Evolutionary conservation across 306 rosid species (phyloP).

Genomic region (Fragaria ananassa): DNA sequence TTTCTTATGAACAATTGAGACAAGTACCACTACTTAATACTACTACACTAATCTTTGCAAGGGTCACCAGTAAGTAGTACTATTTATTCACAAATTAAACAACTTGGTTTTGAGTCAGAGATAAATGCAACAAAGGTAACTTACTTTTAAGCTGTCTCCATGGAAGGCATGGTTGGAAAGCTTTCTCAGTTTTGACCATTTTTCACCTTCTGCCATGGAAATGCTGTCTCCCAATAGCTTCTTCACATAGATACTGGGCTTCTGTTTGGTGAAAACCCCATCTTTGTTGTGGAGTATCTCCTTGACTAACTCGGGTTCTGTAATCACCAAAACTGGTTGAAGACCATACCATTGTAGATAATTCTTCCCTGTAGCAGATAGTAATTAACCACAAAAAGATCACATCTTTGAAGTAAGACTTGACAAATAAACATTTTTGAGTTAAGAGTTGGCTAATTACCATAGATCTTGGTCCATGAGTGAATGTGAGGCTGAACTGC

Average conservation of each 20-base stretch:
- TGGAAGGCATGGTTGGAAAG: conserved; percentile 19
- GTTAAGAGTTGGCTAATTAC: not conserved
- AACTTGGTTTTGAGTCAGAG: not conserved
- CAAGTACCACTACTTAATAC: not conserved
- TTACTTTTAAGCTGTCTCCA: conserved; percentile 27
- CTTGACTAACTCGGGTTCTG: conserved; percentile 26
- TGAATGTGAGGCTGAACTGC: conserved; percentile 22
- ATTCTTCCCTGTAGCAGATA: conserved; percentile 21
- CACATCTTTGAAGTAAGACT: not conserved
- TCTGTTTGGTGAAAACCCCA: conserved; percentile 4
- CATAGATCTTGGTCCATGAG: conserved; percentile 9
- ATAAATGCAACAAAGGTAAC: not conserved
- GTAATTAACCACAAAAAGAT: not conserved
- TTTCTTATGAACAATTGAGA: not conserved
- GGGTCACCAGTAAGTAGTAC: not conserved
- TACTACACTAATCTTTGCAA: not conserved
- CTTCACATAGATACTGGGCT: not conserved
- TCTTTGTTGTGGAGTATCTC: conserved; percentile 27
- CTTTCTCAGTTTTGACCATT: conserved; percentile 28
- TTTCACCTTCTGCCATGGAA: conserved; percentile 28
- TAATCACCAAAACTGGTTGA: conserved; percentile 19
- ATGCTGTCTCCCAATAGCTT: not conserved
- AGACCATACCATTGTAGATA: conserved; percentile 30
- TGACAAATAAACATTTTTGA: not conserved
- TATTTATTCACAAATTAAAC: not conserved